Base-by-base conservation (phyloP, 345 rosid genomes). In the Bretschneidera sinensis region DNA sequence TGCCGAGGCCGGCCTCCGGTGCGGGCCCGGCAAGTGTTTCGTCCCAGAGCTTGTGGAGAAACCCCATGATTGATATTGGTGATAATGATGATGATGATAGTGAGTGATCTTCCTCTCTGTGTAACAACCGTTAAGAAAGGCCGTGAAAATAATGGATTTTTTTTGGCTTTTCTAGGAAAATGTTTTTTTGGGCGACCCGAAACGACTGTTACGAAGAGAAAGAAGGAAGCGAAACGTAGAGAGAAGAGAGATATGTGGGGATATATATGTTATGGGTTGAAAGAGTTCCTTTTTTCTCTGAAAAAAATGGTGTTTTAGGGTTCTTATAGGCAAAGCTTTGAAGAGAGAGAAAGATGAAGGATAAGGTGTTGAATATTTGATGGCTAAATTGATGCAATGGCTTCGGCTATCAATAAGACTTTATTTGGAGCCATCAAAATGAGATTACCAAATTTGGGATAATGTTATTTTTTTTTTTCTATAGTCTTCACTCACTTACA, bases 11-110 rank as follows among this genome's bases (percentile, higher is more conserved):
- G 14, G 83, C 53, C 16, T 92, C 95, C 0, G 95, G 98, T 13
- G 81, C n/a, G 0, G 98, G 96, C 23, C 98, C 96, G 25, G 95
- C 95, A 21, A 92, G 78, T 34, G 95, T 88, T 82, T 92, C 96
- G 79, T 92, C 95, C 98, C 98, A 92, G 14, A 92, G 75, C 76
- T 85, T 85, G 68, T 88, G 84, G 28, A 86, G 85, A 18, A 92
- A 77, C 34, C 89, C 86, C 96, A 92, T 91, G 19, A 25, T n/a
- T 35, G 21, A 48, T 8, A n/a, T n/a, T n/a, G 20, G 45, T 61
- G 11, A 7, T 39, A 11, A 9, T 39, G 45, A 39, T 7, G 16
- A 39, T n/a, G n/a, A 61, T 48, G 2, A 17, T 23, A 49, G 60
- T 22, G 28, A 17, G 51, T n/a, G n/a, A n/a, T n/a, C n/a, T 18